Conservation (phyloP, 495 filamentous ascomycete species). For the Talaromyces thailandensis region DNA sequence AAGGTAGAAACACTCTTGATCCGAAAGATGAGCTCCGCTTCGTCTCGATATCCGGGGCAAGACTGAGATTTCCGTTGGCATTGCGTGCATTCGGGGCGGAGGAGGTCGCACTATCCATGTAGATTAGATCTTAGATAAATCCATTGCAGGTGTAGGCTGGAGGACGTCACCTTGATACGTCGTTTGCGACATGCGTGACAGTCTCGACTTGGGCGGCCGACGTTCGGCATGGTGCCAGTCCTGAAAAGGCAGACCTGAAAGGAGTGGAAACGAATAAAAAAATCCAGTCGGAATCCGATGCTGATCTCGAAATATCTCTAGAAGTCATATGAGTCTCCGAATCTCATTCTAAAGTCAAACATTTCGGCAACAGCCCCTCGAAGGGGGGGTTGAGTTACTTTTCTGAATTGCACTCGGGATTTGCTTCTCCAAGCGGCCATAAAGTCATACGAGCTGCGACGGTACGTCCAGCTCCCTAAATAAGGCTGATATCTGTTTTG, state of each 20-base stretch:
- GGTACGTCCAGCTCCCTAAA: background rate
- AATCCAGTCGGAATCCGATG: too few relatives aligned
- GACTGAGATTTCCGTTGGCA: background rate
- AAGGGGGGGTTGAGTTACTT: too few relatives aligned
- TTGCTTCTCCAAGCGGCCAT: background rate
- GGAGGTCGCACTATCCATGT: background rate
- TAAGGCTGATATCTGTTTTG: background rate
- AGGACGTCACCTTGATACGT: background rate
- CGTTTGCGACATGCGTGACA: background rate
- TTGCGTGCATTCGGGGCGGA: background rate
- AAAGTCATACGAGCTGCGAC: background rate
- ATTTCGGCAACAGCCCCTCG: background rate
- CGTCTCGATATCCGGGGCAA: background rate
- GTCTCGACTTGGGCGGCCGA: background rate
- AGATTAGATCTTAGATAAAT: background rate
- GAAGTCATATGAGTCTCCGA: too few relatives aligned
- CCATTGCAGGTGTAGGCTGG: background rate
- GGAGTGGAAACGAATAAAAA: too few relatives aligned
- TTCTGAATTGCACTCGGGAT: background rate
- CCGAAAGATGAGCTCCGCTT: background rate
- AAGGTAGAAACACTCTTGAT: background rate
- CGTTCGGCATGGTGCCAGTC: background rate
- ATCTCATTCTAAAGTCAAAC: too few relatives aligned
- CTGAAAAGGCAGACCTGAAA: too few relatives aligned
- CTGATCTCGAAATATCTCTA: too few relatives aligned